Base-by-base conservation (phyloP, 805 yeast genomes). In the Yarrowia sp. region DNA sequence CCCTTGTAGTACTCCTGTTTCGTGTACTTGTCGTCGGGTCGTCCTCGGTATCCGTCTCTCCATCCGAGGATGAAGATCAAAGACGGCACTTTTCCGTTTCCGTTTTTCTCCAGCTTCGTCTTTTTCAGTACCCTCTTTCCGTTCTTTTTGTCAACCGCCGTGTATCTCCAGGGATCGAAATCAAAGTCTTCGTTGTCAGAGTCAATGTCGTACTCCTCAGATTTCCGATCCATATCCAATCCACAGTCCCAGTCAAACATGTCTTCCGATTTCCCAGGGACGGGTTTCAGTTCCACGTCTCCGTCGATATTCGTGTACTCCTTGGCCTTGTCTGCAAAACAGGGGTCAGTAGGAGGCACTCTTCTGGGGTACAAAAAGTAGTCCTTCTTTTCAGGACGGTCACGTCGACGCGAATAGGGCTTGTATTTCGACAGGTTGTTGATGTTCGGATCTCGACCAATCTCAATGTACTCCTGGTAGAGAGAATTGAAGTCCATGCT, bases 161-260 rank as follows among this genome's bases (percentile, higher is more conserved):
- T 19, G 19, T 19, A 19, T 19, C 19, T 19, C 19, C 19, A 26
- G 7, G 32, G 32, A 5, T 26, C 32, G 32, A 5, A 7, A 11
- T 12, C 19, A 7, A 7, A 26, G 5, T 48, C 36, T 11, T 10
- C 11, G 0, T 22, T 16, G 4, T 5, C 12, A 8, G 48, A 46
- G n/a, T 22, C 36, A 10, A 22, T 5, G n/a, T 48, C 36, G 36
- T 48, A 15, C 12, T 48, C 52, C 11, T 26, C 36, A 11, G 8
- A 8, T 2, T 4, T 2, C 16, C 48, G 9, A 5, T 26, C 52
- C 11, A 48, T 15, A 5, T 11, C 35, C 8, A 1, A 7, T 12
- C 40, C 55, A n/a, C 55, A 49, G 19, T 49, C 55, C 40, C 55
- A 49, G 55, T 49, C 55, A 7, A 14, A 19, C 8, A 5, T 26